Evolutionary conservation across 352 stramenopile genomes (phyloP).

Genomic region (Pythium scleroteichum): DNA sequence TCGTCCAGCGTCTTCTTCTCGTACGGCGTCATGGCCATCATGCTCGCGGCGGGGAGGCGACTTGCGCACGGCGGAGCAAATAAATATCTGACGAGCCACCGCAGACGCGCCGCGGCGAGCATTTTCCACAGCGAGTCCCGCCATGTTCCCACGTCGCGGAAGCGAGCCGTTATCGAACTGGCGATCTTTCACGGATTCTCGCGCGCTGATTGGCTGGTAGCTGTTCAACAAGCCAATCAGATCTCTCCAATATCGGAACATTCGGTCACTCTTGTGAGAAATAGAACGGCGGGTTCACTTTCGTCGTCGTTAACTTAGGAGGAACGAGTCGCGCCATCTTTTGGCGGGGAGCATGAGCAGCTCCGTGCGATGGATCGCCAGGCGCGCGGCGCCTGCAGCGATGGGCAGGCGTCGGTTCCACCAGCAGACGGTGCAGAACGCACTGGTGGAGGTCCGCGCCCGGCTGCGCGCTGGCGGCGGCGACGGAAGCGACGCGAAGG

Average conservation of each 20-base stretch:
- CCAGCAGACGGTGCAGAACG: slow-evolving; percentile 16
- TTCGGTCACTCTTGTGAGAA: slow-evolving; percentile 24
- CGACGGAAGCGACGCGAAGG: slow-evolving; percentile 49
- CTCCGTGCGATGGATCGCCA: not conserved
- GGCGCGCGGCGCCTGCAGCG: not conserved
- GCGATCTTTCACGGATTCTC: slow-evolving; percentile 23
- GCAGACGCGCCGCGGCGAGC: too few relatives aligned
- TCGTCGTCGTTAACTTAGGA: slow-evolving; percentile 4
- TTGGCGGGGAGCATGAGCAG: slow-evolving; percentile 18
- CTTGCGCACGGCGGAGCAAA: slow-evolving; percentile 8
- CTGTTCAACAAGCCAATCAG: slow-evolving; percentile 19
- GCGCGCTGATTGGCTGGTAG: slow-evolving; percentile 18
- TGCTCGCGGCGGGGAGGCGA: not conserved
- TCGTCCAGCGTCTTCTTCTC: slow-evolving; percentile 28
- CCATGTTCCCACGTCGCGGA: too few relatives aligned
- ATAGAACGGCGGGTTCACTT: not conserved
- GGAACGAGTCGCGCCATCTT: too few relatives aligned
- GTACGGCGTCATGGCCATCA: slow-evolving; percentile 32
- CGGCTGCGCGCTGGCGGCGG: slow-evolving; percentile 20
- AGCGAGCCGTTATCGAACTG: too few relatives aligned
- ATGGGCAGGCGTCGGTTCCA: slow-evolving; percentile 9
- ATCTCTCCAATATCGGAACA: slow-evolving; percentile 1
- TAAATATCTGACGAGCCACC: slow-evolving; percentile 32
- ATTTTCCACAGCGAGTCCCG: too few relatives aligned
- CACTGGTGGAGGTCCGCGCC: slow-evolving; percentile 27